Percentiles rank a stretch among this genome's conserved stretches.
Conservation (phyloP, 345 rosid species). For the Gossypium raimondii region DNA sequence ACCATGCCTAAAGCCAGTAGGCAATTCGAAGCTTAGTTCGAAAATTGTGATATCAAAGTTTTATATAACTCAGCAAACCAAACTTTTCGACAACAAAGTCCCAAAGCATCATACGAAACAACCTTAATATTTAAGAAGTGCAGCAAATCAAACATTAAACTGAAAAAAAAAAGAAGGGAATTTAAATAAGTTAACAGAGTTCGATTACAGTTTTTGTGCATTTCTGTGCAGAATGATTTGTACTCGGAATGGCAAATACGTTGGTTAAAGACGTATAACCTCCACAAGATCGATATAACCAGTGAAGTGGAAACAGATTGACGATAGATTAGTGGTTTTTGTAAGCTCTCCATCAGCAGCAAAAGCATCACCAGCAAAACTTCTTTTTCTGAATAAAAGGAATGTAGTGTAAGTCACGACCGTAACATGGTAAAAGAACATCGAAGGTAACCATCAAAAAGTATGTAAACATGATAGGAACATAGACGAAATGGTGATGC, state of each 20-base stretch:
- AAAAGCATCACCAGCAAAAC: slow-evolving; percentile 50
- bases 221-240: neutral
- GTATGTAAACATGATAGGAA: neutral
- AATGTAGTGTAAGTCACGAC: slow-evolving; percentile 3
- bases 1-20: neutral
- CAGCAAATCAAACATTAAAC: slow-evolving; percentile 4
- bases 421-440: neutral
- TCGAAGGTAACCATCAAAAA: neutral
- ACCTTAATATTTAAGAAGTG: neutral
- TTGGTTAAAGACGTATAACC: slow-evolving; percentile 13
- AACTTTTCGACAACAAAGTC: neutral
- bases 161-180: neutral
- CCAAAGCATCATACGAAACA: neutral
- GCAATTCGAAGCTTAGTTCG: neutral
- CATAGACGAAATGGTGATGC: slow-evolving; percentile 10
- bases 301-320: neutral
- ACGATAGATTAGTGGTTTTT: neutral
- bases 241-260: slow-evolving; percentile 3
- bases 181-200: slow-evolving; percentile 3
- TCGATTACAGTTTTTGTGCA: neutral
- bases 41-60: neutral
- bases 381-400: slow-evolving; percentile 51
- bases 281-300: slow-evolving; percentile 11
- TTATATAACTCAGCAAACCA: neutral
- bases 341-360: slow-evolving; percentile 9